phyloP scores from a whole-genome alignment of 306 rosid genomes.

The Cicer judaicum region DNA sequence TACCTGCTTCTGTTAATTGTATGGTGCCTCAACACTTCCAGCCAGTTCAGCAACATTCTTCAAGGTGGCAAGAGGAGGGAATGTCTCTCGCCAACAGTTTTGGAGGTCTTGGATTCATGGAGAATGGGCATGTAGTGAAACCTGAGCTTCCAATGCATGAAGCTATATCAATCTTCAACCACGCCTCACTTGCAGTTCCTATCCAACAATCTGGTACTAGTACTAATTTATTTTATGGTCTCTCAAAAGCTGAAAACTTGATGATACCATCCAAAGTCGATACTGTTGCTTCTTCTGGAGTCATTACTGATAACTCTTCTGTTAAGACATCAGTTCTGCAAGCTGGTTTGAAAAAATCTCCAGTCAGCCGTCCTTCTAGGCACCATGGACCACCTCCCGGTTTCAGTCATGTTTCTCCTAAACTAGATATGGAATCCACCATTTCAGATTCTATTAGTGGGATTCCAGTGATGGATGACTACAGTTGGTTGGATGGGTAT shows the following conservation, averaged over 20 bases:
- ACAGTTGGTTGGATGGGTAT: slow-evolving; percentile 99
- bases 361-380: slow-evolving; percentile 85
- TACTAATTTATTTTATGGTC: slow-evolving; percentile 48
- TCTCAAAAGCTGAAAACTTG: slow-evolving; percentile 58
- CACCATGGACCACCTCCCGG: slow-evolving; percentile 98
- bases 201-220: slow-evolving; percentile 56
- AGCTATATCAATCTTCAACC: slow-evolving; percentile 45
- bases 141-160: slow-evolving; percentile 56
- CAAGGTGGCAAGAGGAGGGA: slow-evolving; percentile 64
- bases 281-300: slow-evolving; percentile 53
- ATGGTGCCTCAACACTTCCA: slow-evolving; percentile 58
- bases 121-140: slow-evolving; percentile 67
- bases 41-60: slow-evolving; percentile 60
- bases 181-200: slow-evolving; percentile 54
- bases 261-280: slow-evolving; percentile 54
- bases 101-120: slow-evolving; percentile 67
- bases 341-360: slow-evolving; percentile 58
- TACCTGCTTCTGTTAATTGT: slow-evolving; percentile 56
- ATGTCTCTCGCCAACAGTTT: slow-evolving; percentile 61
- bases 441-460: slow-evolving; percentile 56
- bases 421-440: slow-evolving; percentile 58
- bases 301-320: slow-evolving; percentile 43
- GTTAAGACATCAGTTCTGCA: slow-evolving; percentile 51
- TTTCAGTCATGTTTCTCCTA: slow-evolving; percentile 68
- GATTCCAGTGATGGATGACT: slow-evolving; percentile 79